Conservation (phyloP, 2,329 filamentous ascomycete species). For the Cadophora luteo-olivacea region DNA sequence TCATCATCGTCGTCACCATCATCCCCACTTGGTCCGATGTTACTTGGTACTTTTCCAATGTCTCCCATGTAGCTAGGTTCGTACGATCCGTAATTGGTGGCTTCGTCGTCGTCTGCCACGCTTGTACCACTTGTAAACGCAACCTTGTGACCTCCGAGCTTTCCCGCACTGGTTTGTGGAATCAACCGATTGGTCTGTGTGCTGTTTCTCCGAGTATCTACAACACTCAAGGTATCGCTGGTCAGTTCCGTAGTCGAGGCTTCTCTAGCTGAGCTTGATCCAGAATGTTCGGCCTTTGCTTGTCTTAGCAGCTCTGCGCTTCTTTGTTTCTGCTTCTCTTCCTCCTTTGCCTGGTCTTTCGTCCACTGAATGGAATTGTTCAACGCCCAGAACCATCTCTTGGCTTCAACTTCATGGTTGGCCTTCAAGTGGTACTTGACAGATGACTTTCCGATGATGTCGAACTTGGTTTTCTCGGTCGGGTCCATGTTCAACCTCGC, state of each 20-base stretch:
- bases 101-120: slow-evolving; percentile 58
- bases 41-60: slow-evolving; percentile 37
- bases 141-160: slow-evolving; percentile 37
- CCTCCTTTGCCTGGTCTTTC: slow-evolving; percentile 94
- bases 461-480: slow-evolving; percentile 96
- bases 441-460: slow-evolving; percentile 97
- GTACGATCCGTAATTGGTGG: slow-evolving; percentile 58
- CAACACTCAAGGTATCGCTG: slow-evolving; percentile 36
- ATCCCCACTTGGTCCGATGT: slow-evolving; percentile 45
- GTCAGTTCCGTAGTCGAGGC: slow-evolving; percentile 31
- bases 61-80: slow-evolving; percentile 59
- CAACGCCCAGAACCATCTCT: slow-evolving; percentile 98
- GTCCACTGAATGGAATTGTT: slow-evolving; percentile 99
- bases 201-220: slow-evolving; percentile 53
- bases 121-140: slow-evolving; percentile 45
- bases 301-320: slow-evolving; percentile 79
- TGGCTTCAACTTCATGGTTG: slow-evolving; percentile 97
- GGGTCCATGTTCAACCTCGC: slow-evolving; percentile 94
- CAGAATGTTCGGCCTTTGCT: slow-evolving; percentile 77
- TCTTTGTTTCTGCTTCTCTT: slow-evolving; percentile 76
- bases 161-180: slow-evolving; percentile 39
- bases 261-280: slow-evolving; percentile 42
- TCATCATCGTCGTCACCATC: slow-evolving; percentile 76
- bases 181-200: slow-evolving; percentile 45
- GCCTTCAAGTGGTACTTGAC: slow-evolving; percentile 98